Evolutionary conservation across 768 basidiomycete species (phyloP), one percentile per base, ranked within the genome.

Genomic region (Pleurotus ostreatus): DNA sequence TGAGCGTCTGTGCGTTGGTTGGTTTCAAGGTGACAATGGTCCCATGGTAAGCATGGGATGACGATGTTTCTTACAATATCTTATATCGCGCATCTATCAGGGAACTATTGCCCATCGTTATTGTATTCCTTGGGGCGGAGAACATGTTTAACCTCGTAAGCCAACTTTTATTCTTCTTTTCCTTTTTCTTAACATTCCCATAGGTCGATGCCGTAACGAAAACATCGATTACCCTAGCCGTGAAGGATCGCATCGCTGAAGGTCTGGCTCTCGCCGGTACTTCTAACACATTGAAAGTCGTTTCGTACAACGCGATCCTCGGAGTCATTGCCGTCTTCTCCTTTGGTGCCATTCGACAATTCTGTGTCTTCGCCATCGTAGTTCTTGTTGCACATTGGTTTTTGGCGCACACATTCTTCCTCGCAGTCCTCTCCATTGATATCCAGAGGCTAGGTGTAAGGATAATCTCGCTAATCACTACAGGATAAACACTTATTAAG

Each of bases 311-410:
- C 65, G 66, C 76, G 26, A 84, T 95, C 52, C 81, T 96, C 4
- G 86, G 88, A 3, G 68, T 87, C 59, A 85, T 94, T 47, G 88
- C 88, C 13, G 73, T 86, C 45, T 83, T 90, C 63, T 81, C 88
- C 44, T 80, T 78, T 13, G 89, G 92, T 41, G 88, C 92, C 1
- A 91, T 95, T 37, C 83, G 90, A 39, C 93, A 98, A 63, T 96
- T 98, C 66, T 96, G 94, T 69, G 79, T 85, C 2, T 98, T 98
- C 67, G 93, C 94, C 0, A 86, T 94, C 44, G 93, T 98, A 20
- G 93, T 98, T 9, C 79, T 98, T 18, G 89, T 98, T 26, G 94
- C 94, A 13, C 95, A 98, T 68, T 98, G 94, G 94, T 96, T 95
- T 74, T 79, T 98, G 58, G 88, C 96, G 13, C 92, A 97, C 65